phyloP scores from a whole-genome alignment of 169 alveolate species.

The Plasmodium cynomolgi region DNA sequence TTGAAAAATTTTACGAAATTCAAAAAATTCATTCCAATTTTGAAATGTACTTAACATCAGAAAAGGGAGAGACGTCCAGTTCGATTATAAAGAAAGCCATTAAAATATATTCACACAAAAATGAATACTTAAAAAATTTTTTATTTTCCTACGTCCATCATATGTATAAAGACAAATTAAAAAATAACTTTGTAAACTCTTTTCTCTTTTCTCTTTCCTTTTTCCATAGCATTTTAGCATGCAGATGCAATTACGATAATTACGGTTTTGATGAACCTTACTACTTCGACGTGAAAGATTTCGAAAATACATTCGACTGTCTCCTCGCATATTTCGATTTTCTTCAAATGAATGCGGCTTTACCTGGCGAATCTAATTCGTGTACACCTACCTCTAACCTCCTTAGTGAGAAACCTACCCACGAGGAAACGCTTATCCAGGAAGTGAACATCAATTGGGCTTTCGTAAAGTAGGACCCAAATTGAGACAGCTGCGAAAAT shows the following conservation, averaged over 20 bases:
- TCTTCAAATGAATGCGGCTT: constrained; percentile 1
- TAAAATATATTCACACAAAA: constrained; percentile 35
- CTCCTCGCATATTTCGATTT: constrained; percentile 29
- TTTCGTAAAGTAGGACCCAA: constrained; percentile 26
- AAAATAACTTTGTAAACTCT: constrained; percentile 56
- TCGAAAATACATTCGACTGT: constrained; percentile 56
- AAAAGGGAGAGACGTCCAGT: constrained; percentile 1
- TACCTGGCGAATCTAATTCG: background rate
- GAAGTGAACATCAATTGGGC: constrained; percentile 56
- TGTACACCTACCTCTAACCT: background rate
- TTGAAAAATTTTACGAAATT: constrained; percentile 66
- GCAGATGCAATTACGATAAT: constrained; percentile 44
- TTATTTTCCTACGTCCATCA: constrained; percentile 20
- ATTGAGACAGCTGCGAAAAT: background rate
- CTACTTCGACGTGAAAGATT: constrained; percentile 42
- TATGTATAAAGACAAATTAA: constrained; percentile 42
- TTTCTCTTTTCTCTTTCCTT: constrained; percentile 53
- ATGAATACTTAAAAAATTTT: constrained; percentile 39
- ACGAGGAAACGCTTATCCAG: background rate
- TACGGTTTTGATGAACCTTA: constrained; percentile 60
- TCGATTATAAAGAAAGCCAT: constrained; percentile 51
- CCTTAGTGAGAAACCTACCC: background rate
- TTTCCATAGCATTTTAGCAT: constrained; percentile 39
- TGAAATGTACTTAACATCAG: constrained; percentile 42
- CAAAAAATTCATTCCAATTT: constrained; percentile 68